Conservation (phyloP, 176 grass and related monocot genomes). For the Triticum urartu region DNA sequence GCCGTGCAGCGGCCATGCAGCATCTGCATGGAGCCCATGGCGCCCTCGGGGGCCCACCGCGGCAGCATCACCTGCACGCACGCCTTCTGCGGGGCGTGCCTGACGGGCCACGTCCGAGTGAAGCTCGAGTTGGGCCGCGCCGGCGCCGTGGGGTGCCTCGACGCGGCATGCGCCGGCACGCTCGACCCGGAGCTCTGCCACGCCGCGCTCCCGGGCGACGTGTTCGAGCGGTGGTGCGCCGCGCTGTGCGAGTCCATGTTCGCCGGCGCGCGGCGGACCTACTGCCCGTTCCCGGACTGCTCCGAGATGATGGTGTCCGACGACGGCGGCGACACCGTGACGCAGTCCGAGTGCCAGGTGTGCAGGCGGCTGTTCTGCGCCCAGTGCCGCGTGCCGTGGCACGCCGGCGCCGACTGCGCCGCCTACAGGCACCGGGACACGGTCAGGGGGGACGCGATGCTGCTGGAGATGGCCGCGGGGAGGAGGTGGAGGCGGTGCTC, state of each 20-base stretch:
- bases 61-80: constrained; percentile 41
- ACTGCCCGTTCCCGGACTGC: constrained; percentile 69
- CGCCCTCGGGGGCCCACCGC: not conserved
- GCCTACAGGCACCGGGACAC: constrained; percentile 34
- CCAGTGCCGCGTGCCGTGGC: constrained; percentile 50
- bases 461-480: constrained; percentile 39
- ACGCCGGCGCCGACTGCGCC: constrained; percentile 42
- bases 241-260: constrained; percentile 50
- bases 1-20: constrained; percentile 22
- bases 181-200: constrained; percentile 41
- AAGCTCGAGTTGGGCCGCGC: constrained; percentile 35
- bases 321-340: not conserved
- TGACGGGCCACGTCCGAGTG: constrained; percentile 35
- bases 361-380: constrained; percentile 60
- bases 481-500: constrained; percentile 55
- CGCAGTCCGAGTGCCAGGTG: constrained; percentile 47
- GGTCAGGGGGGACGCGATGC: constrained; percentile 33
- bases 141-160: constrained; percentile 41
- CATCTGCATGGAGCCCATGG: constrained; percentile 65
- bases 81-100: constrained; percentile 56
- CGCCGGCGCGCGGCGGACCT: constrained; percentile 1
- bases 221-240: constrained; percentile 48
- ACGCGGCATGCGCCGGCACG: constrained; percentile 23
- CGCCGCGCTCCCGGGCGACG: not conserved
- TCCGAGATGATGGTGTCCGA: constrained; percentile 42